Evolutionary conservation across 2,329 filamentous ascomycete species (phyloP), one percentile per base, ranked within the genome.

Genomic region (Ophiostoma triangulosporum): DNA sequence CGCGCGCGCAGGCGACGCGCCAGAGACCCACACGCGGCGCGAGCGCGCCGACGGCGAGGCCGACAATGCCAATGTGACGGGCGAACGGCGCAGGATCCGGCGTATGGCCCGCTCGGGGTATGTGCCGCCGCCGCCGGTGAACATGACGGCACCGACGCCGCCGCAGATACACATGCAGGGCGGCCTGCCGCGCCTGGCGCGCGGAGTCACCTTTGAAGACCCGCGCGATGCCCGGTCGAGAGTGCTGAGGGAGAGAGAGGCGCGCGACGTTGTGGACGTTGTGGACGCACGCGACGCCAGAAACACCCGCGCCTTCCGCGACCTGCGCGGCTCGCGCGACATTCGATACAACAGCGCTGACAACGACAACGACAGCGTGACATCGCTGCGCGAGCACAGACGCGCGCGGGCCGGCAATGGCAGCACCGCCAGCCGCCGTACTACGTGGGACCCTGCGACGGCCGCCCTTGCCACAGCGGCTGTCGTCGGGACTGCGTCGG

Each of bases 311-410:
- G 38, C 51, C 7, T 48, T 48, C 38, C 38, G 49, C 4, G 53
- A 54, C 22, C 33, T 51, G 20, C 40, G 53, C 3, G 43, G 29
- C 35, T 43, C 53, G 3, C 50, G 50, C 14, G 53, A 55, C 17
- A 45, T 49, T 6, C 35, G 29, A 1, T 49, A 52, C 50, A 45
- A 51, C 8, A 17, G 36, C 26, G 22, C 51, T 9, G 45, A 36
- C 24, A 29, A 40, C n/a, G 45, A 36, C 24, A 29, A 40, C n/a
- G 53, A 55, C 31, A 46, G 43, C 15, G 8, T 29, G 6, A 17
- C 40, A 14, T 46, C 38, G 11, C 35, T 55, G 20, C 54, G 54
- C 24, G 54, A 55, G 6, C 27, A 38, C 33, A 35, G 50, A 36
- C 12, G 53, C 26, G 32, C 50, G 9, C 53, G 45, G 8, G 52